Conservation (phyloP, 805 yeast species). For the Helenozyma baotianmanensis region DNA sequence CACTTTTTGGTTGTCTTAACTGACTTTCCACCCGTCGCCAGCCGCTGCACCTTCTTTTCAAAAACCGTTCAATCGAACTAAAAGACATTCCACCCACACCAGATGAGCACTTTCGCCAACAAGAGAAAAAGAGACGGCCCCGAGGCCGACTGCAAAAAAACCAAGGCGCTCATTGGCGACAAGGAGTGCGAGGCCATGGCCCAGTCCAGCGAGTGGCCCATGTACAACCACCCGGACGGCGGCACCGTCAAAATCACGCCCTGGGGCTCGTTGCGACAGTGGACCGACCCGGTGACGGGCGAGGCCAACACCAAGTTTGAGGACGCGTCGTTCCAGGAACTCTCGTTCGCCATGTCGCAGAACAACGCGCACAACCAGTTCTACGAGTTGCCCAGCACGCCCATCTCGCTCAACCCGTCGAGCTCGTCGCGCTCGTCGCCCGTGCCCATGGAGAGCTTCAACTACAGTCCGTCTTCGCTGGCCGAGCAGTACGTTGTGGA, state of each 20-base stretch:
- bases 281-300: slow-evolving; percentile 38
- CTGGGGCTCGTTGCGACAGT: slow-evolving; percentile 54
- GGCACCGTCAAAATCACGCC: slow-evolving; percentile 60
- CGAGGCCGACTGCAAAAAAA: slow-evolving; percentile 19
- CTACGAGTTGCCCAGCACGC: slow-evolving; percentile 17
- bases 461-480: slow-evolving; percentile 34
- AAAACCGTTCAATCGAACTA: background rate
- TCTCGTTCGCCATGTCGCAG: slow-evolving; percentile 16
- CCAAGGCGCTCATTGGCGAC: slow-evolving; percentile 16
- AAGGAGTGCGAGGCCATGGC: slow-evolving; percentile 13
- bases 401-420: slow-evolving; percentile 14
- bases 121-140: slow-evolving; percentile 22
- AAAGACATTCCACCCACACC: no score
- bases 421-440: slow-evolving; percentile 15
- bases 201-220: slow-evolving; percentile 44
- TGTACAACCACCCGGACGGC: slow-evolving; percentile 58
- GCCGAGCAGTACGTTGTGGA: slow-evolving; percentile 36
- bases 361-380: slow-evolving; percentile 4
- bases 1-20: no score
- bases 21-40: no score
- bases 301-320: slow-evolving; percentile 46
- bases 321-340: slow-evolving; percentile 27
- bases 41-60: background rate
- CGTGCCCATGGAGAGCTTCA: slow-evolving; percentile 12
- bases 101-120: slow-evolving; percentile 3